A percentile compares a stretch with the other conserved stretches of the same genome.
These are phyloP conservation scores for Mediolabrus comicus DNA, from an alignment of 108 stramenopile genomes.

Conservation along the genomic window DNA sequence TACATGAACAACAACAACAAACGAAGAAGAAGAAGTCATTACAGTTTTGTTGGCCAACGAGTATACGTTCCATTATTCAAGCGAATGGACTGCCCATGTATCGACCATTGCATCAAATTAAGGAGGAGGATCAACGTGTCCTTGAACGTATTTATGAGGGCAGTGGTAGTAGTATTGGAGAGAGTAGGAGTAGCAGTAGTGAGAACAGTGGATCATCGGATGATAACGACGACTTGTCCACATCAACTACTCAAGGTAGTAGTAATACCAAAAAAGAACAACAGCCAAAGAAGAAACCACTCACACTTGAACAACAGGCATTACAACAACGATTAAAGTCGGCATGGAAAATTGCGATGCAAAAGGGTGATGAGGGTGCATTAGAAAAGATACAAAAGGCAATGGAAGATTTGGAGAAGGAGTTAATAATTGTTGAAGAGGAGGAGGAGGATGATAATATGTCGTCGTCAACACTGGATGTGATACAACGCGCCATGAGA, in stretches of 20 bases:
- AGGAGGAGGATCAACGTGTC: conserved; percentile 26
- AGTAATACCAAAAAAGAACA: neutral
- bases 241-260: neutral
- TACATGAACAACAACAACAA: conserved; percentile 12
- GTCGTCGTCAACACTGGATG: conserved; percentile 24
- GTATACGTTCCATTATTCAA: conserved; percentile 19
- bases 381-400: conserved; percentile 41
- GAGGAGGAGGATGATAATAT: neutral
- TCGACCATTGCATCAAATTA: conserved; percentile 20
- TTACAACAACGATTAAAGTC: conserved; percentile 30
- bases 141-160: conserved; percentile 4
- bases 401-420: conserved; percentile 37
- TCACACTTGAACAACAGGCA: conserved; percentile 41
- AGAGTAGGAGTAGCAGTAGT: neutral
- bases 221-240: no score
- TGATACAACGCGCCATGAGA: conserved; percentile 31
- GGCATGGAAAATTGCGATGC: conserved; percentile 42
- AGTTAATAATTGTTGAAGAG: conserved; percentile 5
- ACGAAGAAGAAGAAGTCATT: neutral
- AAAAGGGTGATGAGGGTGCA: conserved; percentile 27
- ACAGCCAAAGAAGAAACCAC: conserved; percentile 7
- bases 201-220: neutral
- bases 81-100: conserved; percentile 17
- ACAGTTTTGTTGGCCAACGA: conserved; percentile 27
- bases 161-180: neutral